phyloP scores from a whole-genome alignment of 768 basidiomycete species.

The Leccinum barrowsii region DNA sequence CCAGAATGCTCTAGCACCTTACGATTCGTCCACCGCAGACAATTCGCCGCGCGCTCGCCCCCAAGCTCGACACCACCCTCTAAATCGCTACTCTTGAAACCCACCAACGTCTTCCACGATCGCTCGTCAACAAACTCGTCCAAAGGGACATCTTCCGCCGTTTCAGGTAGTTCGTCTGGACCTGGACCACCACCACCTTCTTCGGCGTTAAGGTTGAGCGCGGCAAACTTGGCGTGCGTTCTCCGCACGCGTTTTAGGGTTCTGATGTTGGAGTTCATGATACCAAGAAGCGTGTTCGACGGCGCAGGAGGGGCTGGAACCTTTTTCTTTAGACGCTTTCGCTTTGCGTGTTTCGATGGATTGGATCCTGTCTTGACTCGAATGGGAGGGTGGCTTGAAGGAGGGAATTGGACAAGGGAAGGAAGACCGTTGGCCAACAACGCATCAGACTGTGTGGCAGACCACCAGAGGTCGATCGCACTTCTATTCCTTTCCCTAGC shows the following conservation, averaged over 20 bases:
- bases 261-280: slow-evolving; percentile 76
- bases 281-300: slow-evolving; percentile 50
- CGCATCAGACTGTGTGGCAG: slow-evolving; percentile 57
- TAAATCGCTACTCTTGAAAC: slow-evolving; percentile 10
- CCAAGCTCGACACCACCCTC: slow-evolving; percentile 50
- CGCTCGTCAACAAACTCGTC: slow-evolving; percentile 50
- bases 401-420: slow-evolving; percentile 37
- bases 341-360: slow-evolving; percentile 12
- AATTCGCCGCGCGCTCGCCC: slow-evolving; percentile 55
- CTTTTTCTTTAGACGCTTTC: slow-evolving; percentile 25
- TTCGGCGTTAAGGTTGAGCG: slow-evolving; percentile 41
- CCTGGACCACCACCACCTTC: slow-evolving; percentile 32
- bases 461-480: slow-evolving; percentile 69
- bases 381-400: slow-evolving; percentile 1
- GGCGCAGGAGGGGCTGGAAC: slow-evolving; percentile 14
- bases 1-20: slow-evolving; percentile 88
- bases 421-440: slow-evolving; percentile 67
- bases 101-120: slow-evolving; percentile 46
- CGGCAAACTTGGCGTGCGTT: slow-evolving; percentile 69
- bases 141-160: slow-evolving; percentile 27
- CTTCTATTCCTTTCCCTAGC: slow-evolving; percentile 37
- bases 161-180: slow-evolving; percentile 34
- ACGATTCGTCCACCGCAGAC: slow-evolving; percentile 64
- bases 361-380: slow-evolving; percentile 14
- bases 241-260: slow-evolving; percentile 70